Percentiles rank a stretch among this genome's conserved stretches.
These are phyloP conservation scores for Baorangia bicolor DNA, from an alignment of 768 basidiomycete genomes.

Conservation along the genomic window DNA sequence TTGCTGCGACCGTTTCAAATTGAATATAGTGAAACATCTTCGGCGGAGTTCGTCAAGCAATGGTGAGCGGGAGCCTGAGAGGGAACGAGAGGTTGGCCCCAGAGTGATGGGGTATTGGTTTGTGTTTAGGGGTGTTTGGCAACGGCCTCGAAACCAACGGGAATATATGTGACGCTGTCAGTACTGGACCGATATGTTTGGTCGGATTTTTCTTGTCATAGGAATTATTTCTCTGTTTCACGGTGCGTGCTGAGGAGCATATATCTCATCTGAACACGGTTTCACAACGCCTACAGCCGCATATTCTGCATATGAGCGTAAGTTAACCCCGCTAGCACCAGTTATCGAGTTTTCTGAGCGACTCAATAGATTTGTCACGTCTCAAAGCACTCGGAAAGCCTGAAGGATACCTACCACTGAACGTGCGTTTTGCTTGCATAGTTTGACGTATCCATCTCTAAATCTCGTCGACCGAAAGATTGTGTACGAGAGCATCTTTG, in stretches of 20 bases:
- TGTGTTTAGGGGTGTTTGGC: too few species aligned
- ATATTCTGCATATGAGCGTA: slow-evolving; percentile 79
- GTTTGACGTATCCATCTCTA: not conserved
- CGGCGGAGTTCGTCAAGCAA: too few species aligned
- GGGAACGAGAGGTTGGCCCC: too few species aligned
- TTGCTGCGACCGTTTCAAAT: too few species aligned
- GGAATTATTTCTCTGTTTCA: slow-evolving; percentile 53
- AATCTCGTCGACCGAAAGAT: slow-evolving; percentile 43
- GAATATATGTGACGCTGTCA: too few species aligned
- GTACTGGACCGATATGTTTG: slow-evolving; percentile 50
- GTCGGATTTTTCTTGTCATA: slow-evolving; percentile 44
- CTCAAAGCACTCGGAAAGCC: slow-evolving; percentile 74
- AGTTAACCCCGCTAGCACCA: slow-evolving; percentile 34
- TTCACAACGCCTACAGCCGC: slow-evolving; percentile 48
- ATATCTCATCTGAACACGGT: not conserved
- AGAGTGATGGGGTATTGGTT: too few species aligned
- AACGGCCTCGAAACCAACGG: too few species aligned
- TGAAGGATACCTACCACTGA: slow-evolving; percentile 61
- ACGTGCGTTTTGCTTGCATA: slow-evolving; percentile 42
- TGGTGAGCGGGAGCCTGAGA: too few species aligned
- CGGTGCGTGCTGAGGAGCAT: slow-evolving; percentile 36
- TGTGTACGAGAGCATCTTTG: slow-evolving; percentile 60
- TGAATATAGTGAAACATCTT: too few species aligned
- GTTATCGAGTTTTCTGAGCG: not conserved
- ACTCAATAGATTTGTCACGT: slow-evolving; percentile 62